Base-by-base conservation (phyloP, 2,329 filamentous ascomycete species). In the Apiospora kogelbergensis region DNA sequence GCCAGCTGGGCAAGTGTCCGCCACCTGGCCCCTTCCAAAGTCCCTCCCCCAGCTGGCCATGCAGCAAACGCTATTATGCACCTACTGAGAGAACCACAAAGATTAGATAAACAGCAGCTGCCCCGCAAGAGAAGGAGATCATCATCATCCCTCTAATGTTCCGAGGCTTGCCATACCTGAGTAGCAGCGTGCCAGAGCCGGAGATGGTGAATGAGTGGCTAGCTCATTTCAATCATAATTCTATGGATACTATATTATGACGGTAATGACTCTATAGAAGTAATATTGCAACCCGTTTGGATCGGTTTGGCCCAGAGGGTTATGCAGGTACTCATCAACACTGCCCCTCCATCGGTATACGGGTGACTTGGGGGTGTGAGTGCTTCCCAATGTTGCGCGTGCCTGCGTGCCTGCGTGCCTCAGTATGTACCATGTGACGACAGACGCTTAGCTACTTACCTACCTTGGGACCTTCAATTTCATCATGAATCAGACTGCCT, bases 401-500 rank as follows among this genome's bases (percentile, higher is more conserved):
- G 40, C 40, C 40, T 42, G 40, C 40, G 40, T 42, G 40, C 40
- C 9, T 41, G 40, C 40, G 40, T 42, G 53, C 53, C 53, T 60
- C 53, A 60, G 53, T 37, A n/a, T 30, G 53, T 37, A n/a, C 53
- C 53, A 60, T 60, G 53, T 60, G 53, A 60, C 53, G 53, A 37
- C 53, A 60, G 20, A n/a, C n/a, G n/a, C 53, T 33, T 33, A 60
- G 53, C 53, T 60, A 10, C 2, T 30, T 37, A n/a, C 53, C 30
- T 22, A 26, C 30, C 53, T 37, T 37, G 30, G 53, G 53, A 37
- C n/a, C 26, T 37, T 60, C 53, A n/a, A n/a, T 60, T 60, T 30
- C 53, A 33, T 37, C 53, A 60, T 60, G 53, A 60, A 60, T 60
- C 53, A 60, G 53, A 26, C 30, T 60, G 53, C 53, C 53, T 60